Conservation (phyloP, 2,329 filamentous ascomycete species). For the Sarocladiaceae sp. region DNA sequence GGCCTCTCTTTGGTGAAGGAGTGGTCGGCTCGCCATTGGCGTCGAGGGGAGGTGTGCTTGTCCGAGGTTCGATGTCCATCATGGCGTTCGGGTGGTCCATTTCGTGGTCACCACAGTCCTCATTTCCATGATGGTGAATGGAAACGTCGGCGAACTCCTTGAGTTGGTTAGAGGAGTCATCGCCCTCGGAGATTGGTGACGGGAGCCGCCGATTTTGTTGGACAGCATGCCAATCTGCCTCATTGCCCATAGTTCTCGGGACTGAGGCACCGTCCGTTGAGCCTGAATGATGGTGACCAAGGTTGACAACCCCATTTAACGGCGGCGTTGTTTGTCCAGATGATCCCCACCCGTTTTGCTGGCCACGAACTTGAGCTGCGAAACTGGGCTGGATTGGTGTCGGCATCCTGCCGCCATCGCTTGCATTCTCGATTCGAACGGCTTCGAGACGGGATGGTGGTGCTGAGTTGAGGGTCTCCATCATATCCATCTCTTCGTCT, state of each 20-base stretch:
- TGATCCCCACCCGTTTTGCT: slow-evolving; percentile 33
- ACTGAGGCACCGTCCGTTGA: slow-evolving; percentile 38
- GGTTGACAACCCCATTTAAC: slow-evolving; percentile 31
- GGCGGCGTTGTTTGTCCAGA: slow-evolving; percentile 1
- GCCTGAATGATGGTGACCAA: slow-evolving; percentile 35
- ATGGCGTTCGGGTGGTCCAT: slow-evolving; percentile 36
- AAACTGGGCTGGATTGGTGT: slow-evolving; percentile 58
- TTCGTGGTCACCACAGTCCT: slow-evolving; percentile 3
- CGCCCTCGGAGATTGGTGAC: slow-evolving; percentile 56
- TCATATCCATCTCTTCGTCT: slow-evolving; percentile 49
- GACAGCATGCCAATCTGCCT: slow-evolving; percentile 46
- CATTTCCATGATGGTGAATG: background rate
- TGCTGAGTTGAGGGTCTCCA: slow-evolving; percentile 22
- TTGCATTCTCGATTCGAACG: background rate
- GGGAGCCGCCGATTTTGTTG: slow-evolving; percentile 52
- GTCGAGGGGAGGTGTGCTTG: slow-evolving; percentile 19
- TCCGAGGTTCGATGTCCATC: slow-evolving; percentile 30
- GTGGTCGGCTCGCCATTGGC: slow-evolving; percentile 33
- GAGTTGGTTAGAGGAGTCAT: slow-evolving; percentile 37
- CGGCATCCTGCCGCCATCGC: slow-evolving; percentile 38
- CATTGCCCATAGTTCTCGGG: slow-evolving; percentile 42
- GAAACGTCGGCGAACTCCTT: slow-evolving; percentile 6
- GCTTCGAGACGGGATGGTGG: slow-evolving; percentile 11
- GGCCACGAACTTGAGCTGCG: slow-evolving; percentile 50
- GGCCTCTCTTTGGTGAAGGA: slow-evolving; percentile 47